Conservation (phyloP, 2,329 filamentous ascomycete species). For the Venturia oleaginea region DNA sequence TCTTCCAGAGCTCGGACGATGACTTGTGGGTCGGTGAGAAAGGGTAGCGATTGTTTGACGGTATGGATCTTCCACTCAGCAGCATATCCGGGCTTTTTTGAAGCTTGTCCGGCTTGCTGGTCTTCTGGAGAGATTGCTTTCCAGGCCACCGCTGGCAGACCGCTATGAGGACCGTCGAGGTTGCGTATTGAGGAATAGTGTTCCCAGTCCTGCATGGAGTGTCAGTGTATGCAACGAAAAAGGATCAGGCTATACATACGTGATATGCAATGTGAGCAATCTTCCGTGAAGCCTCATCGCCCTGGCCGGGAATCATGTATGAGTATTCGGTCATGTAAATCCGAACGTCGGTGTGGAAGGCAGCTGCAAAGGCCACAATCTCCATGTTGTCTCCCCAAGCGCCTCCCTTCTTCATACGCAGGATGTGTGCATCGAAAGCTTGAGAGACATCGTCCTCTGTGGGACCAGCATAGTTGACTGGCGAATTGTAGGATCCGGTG, state of each 20-base stretch:
- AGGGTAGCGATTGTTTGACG: conserved; percentile 32
- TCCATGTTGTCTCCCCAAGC: conserved; percentile 60
- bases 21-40: conserved; percentile 39
- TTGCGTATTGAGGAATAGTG: conserved; percentile 61
- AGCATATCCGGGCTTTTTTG: not conserved
- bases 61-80: conserved; percentile 8
- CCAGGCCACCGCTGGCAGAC: conserved; percentile 40
- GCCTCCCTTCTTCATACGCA: conserved; percentile 50
- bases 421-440: conserved; percentile 47
- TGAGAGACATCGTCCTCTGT: conserved; percentile 44
- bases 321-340: conserved; percentile 49
- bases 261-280: conserved; percentile 52
- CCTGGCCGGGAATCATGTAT: conserved; percentile 38
- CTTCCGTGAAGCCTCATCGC: conserved; percentile 20
- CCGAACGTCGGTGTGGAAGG: conserved; percentile 52
- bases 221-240: not conserved
- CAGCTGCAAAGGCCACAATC: conserved; percentile 55
- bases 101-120: conserved; percentile 30
- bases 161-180: conserved; percentile 48
- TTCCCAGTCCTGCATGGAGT: conserved; percentile 44
- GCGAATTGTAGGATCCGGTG: conserved; percentile 37
- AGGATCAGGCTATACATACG: conserved; percentile 35
- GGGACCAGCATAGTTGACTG: conserved; percentile 38
- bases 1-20: conserved; percentile 45
- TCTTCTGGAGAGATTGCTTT: conserved; percentile 32